phyloP scores from a whole-genome alignment of 2,329 filamentous ascomycete genomes.

The Microsporum ferrugineum region DNA sequence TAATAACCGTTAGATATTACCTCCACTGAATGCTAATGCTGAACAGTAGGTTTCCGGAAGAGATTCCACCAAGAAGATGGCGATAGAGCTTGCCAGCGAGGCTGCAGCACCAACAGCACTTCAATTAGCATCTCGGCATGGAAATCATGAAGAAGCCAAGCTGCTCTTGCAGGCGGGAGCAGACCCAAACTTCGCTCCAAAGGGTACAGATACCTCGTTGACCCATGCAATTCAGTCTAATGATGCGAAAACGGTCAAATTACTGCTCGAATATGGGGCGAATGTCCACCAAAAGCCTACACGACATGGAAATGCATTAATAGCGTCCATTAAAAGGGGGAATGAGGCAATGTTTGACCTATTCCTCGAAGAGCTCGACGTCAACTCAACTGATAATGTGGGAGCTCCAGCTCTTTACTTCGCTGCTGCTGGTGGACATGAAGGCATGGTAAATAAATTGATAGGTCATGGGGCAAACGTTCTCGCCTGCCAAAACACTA shows the following conservation, averaged over 20 bases:
- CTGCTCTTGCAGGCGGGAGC: slow-evolving; percentile 68
- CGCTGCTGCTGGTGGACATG: neutral
- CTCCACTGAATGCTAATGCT: neutral
- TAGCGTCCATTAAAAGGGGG: neutral
- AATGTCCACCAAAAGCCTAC: neutral
- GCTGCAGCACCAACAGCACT: neutral
- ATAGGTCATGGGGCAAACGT: neutral
- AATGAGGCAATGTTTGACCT: neutral
- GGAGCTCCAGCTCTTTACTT: neutral
- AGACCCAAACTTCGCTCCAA: slow-evolving; percentile 30
- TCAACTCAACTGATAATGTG: neutral
- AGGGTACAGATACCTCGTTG: neutral
- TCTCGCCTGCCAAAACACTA: neutral
- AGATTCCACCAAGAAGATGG: neutral
- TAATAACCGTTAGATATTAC: neutral
- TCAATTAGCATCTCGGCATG: slow-evolving; percentile 36
- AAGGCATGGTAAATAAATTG: neutral
- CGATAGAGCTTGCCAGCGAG: neutral
- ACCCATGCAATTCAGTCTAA: neutral
- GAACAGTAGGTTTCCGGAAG: neutral
- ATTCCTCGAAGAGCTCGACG: neutral
- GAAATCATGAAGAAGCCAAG: slow-evolving; percentile 61
- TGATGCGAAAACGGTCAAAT: neutral
- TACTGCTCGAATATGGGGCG: neutral
- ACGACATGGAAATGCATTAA: neutral